phyloP scores from a whole-genome alignment of 2,329 filamentous ascomycete species.

The Pyrenochaeta sp. region DNA sequence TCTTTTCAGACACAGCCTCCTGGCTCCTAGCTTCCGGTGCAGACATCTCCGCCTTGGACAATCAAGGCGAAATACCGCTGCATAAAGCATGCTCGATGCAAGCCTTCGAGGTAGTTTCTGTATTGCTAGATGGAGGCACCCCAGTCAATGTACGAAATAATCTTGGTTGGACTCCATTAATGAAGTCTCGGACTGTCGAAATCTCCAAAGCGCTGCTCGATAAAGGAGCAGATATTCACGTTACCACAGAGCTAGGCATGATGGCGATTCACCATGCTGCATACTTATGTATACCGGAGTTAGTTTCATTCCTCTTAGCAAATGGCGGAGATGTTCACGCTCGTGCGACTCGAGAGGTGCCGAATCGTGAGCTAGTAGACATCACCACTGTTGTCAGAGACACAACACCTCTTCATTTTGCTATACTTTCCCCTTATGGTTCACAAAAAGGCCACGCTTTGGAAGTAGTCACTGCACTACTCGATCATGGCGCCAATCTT shows the following conservation, averaged over 20 bases:
- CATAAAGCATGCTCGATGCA: constrained; percentile 6
- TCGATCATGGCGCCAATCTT: constrained; percentile 8
- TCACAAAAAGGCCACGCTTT: neutral
- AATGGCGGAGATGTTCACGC: constrained; percentile 10
- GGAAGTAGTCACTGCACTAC: constrained; percentile 1
- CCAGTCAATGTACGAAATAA: constrained; percentile 4
- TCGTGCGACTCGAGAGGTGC: constrained; percentile 1
- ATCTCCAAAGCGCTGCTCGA: constrained; percentile 8
- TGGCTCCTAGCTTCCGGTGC: constrained; percentile 6
- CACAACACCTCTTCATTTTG: constrained; percentile 7
- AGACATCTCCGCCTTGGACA: constrained; percentile 6
- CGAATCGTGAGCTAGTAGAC: neutral
- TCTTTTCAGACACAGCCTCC: constrained; percentile 3
- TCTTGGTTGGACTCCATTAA: constrained; percentile 7
- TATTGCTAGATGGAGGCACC: constrained; percentile 3
- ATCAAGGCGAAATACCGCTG: constrained; percentile 7
- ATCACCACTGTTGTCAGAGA: neutral
- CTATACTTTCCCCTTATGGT: constrained; percentile 3
- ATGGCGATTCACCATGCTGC: constrained; percentile 7
- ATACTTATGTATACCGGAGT: constrained; percentile 1
- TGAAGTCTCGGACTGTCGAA: constrained; percentile 3
- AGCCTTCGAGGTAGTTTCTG: constrained; percentile 2
- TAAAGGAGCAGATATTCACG: constrained; percentile 9
- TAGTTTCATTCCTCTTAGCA: constrained; percentile 5
- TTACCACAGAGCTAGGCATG: constrained; percentile 2